Evolutionary conservation across 768 basidiomycete genomes (phyloP).

Genomic region (Tulasnella sp.): DNA sequence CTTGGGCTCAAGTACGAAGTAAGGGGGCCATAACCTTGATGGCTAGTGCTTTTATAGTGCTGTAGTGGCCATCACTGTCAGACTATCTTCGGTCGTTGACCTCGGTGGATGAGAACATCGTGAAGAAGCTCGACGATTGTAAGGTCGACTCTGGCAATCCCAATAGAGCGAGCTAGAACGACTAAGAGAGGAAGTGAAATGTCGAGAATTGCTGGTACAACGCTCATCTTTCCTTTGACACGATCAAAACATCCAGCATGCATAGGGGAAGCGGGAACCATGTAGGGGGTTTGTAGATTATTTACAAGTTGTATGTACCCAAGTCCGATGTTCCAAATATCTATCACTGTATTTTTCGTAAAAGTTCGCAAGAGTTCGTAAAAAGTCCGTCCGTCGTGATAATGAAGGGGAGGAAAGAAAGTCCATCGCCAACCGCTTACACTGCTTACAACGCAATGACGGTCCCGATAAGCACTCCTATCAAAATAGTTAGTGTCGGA

Average conservation of each 20-base stretch:
- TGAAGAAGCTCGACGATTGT: background rate
- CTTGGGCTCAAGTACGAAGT: background rate
- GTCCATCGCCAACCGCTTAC: background rate
- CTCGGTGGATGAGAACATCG: background rate
- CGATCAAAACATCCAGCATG: background rate
- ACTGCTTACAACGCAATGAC: background rate
- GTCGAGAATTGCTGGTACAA: no score
- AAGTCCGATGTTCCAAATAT: background rate
- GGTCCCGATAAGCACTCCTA: background rate
- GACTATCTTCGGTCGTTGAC: background rate
- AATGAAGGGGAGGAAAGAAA: background rate
- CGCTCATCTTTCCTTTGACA: no score
- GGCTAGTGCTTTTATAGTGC: background rate
- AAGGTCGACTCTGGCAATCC: no score
- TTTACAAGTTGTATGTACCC: background rate
- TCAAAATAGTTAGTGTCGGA: background rate
- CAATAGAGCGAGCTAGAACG: no score
- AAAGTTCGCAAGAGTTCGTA: background rate
- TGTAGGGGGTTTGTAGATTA: background rate
- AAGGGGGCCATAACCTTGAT: background rate
- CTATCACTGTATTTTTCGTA: background rate
- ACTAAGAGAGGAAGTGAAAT: background rate
- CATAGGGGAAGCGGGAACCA: background rate
- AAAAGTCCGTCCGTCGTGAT: background rate
- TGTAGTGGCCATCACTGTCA: background rate